Base-by-base conservation (phyloP, 495 filamentous ascomycete genomes). In the Hypoxylon lienhwacheense region DNA sequence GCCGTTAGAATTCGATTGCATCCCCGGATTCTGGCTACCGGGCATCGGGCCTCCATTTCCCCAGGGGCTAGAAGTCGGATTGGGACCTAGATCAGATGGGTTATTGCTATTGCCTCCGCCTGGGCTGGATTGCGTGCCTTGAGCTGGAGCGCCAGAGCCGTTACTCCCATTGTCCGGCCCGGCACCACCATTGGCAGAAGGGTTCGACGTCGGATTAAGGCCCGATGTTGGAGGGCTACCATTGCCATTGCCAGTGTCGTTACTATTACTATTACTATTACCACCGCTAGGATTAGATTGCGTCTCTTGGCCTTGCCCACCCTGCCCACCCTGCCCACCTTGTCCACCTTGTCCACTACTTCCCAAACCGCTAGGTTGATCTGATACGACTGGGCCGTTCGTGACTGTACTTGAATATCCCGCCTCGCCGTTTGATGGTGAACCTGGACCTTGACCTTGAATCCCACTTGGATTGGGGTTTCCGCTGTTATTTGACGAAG, bases 51-150 rank as follows among this genome's bases (percentile, higher is more conserved):
- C 33, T 12, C 40, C 36, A 12, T 43, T 43, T 3, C n/a, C n/a
- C n/a, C n/a, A n/a, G n/a, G n/a, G n/a, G n/a, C n/a, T n/a, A n/a
- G 29, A 5, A 25, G 55, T 22, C 37, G 55, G 47, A 15, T 41
- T 51, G 0, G 46, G 20, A 3, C 32, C 53, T 32, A 21, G 25
- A 19, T 15, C 46, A 2, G 39, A 32, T 20, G 46, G 39, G 11
- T 14, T 35, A 20, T 43, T 34, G 25, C 31, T 40, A 44, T 28
- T 50, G 3, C 49, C 14, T 20, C 31, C 40, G 5, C 15, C 25
- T 44, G 31, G 14, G 29, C 4, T 16, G 29, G 37, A 44, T 7
- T 36, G 32, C 11, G 32, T 22, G 17, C 50, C 50, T 35, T 36
- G 40, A 6, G 29, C 41, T 46, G 36, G 40, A 1, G 14, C 20